Evolutionary conservation across 2,329 filamentous ascomycete genomes (phyloP).

Genomic region (Lecanicillium sp.): DNA sequence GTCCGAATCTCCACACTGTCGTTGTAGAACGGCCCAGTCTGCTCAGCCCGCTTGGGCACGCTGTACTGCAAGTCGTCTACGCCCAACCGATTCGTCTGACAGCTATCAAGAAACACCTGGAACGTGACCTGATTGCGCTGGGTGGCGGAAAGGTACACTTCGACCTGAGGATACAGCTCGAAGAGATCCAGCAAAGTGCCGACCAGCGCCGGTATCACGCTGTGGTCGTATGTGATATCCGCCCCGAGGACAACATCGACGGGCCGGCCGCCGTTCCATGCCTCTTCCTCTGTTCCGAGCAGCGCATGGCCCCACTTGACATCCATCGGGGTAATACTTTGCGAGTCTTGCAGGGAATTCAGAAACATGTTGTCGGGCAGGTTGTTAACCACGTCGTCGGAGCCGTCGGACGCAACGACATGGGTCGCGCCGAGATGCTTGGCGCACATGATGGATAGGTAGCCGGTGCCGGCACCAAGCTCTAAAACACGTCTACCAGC

Average conservation of each 20-base stretch:
- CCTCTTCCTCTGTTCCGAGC: constrained; percentile 46
- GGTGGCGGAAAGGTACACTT: constrained; percentile 60
- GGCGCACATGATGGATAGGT: constrained; percentile 65
- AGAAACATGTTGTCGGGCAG: constrained; percentile 60
- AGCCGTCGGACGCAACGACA: constrained; percentile 66
- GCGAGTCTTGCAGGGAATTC: constrained; percentile 50
- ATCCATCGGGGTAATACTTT: constrained; percentile 39
- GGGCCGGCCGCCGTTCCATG: constrained; percentile 36
- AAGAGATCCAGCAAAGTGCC: constrained; percentile 57
- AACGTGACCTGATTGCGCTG: constrained; percentile 65
- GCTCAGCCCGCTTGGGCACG: constrained; percentile 28
- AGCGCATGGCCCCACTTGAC: constrained; percentile 58
- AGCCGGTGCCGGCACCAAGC: constrained; percentile 68
- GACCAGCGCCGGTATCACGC: constrained; percentile 54
- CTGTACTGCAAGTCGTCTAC: constrained; percentile 35
- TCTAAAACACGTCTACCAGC: constrained; percentile 55
- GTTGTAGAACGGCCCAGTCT: constrained; percentile 57
- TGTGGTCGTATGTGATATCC: constrained; percentile 69
- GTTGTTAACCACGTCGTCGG: constrained; percentile 60
- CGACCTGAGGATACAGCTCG: constrained; percentile 42
- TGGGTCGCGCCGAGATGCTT: constrained; percentile 52
- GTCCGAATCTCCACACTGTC: constrained; percentile 52
- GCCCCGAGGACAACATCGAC: constrained; percentile 64
- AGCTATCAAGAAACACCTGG: constrained; percentile 51
- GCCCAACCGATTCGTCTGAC: constrained; percentile 36